Evolutionary conservation across 768 basidiomycete species (phyloP), one percentile per base, ranked within the genome.

Genomic region (Lentinula detonsa): DNA sequence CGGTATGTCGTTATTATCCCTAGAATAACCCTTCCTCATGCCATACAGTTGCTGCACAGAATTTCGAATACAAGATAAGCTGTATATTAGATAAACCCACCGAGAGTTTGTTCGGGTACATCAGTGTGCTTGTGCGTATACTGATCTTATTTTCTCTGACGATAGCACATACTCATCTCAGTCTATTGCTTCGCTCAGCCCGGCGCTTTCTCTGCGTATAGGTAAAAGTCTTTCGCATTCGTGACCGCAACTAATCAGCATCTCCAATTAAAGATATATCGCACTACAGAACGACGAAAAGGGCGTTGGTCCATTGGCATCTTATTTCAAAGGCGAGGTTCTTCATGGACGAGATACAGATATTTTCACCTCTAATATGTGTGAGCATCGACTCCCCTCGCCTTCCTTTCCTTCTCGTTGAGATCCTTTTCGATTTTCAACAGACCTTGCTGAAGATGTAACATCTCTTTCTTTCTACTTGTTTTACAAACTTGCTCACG

Each of bases 321-420:
- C 95, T 15, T 99, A 99, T 72, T 99, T 99, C 80, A 91, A 98
- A 70, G 97, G 97, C 8, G 97, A 99, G 71, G 81, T 89, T 21
- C 73, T 93, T 28, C 87, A 90, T 65, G 92, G 91, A 9, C 82
- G 85, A 33, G 90, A 92, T 68, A 90, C 92, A 0, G 93, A 95
- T 68, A 93, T 96, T 49, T 95, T 95, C 72, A 95, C 93, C 4
- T 94, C 94, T 7, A 97, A 97, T 68, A 96, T 96, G 94, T 98
- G 90, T 91, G 74, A 57, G 86, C 79, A 3, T 31, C 37, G 13
- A 8, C 37, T 39, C 9, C 37, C 0, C 3, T 3, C 28, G 28
- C 28, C 0, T 28, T 28, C 28, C 28, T 28, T 28, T 28, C 28
- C 28, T 28, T 28, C 28, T 28, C 28, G 28, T 28, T 28, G 0